Evolutionary conservation across 139 green algal genomes (phyloP), one percentile per base, ranked within the genome.

Genomic region (Coelastrella sp.): DNA sequence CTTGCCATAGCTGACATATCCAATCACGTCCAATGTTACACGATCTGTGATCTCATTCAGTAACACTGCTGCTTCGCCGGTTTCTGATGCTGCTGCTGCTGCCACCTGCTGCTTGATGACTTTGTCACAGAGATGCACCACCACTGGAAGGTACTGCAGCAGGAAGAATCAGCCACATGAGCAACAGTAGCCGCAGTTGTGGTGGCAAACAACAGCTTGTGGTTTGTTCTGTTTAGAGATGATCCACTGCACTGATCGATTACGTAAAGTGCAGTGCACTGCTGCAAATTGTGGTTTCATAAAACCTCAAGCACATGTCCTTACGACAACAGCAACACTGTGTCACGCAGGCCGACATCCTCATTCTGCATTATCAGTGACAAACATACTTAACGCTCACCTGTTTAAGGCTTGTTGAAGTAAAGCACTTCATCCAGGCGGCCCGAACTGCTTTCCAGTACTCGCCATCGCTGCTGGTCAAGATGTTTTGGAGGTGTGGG

Each of bases 391-490:
- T 40, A 62, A 5, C 13, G 7, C 19, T 0, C 50, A 81, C 74
- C 51, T 41, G 32, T 13, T 82, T 82, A 4, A 82, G 53, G 53
- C 53, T 69, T 43, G 53, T 37, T 2, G 75, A 82, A 17, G 75
- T 82, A 9, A 82, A 82, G 75, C 75, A 82, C 37, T 82, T 82
- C 75, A 82, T 82, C 75, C 75, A 82, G 0, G 75, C 75, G 5
- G 51, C 51, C 25, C 75, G 23, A 21, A 82, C 35, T 13, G 53
- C 53, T 41, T 8, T 48, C 75, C 75, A 82, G 35, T 82, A 82
- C 7, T 63, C 25, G 23, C 35, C 51, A 7, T 82, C 75, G 37
- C 51, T 71, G 51, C 35, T 53, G 53, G 35, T 71, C 2, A 82
- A 9, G 21, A 82, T 53, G 34, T 82, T 82, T 27, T 27, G 51